Base-by-base conservation (phyloP, 805 yeast species). In the Metschnikowia santaceciliae region DNA sequence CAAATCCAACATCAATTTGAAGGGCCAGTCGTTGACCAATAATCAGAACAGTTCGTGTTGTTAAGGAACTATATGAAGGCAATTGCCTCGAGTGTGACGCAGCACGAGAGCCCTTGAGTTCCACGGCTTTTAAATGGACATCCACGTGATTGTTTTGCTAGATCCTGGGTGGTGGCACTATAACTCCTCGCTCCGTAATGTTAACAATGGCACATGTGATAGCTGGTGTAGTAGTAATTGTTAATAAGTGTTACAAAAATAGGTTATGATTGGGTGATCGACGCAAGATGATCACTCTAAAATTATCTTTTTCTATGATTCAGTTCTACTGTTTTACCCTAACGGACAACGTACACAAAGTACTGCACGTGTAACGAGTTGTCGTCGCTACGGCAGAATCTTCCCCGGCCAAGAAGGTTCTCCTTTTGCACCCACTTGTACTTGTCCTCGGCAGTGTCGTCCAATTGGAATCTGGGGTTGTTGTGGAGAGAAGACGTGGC, bases 1-100 rank as follows among this genome's bases (percentile, higher is more conserved):
- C 57, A 85, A 84, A 69, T 79, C 84, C 43, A 78, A 80, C 61
- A 89, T 88, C 55, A 86, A 86, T 69, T 75, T 87, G 67, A 79
- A 82, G 64, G 92, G 92, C 55, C 88, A 86, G 61, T 71, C 76
- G 6, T 73, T 74, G 64, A 72, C 77, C 51, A 62, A 67, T 42
- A 69, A 70, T 57, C 74, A 66, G 60, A 57, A 67, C 49, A 68
- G 65, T 60, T 62, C 70, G 17, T 74, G 78, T 61, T 74, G 78
- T 63, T 74, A 62, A 60, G 49, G n/a, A 39, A 39, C 32, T 23
- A 39, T 20, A 13, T 39, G 4, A 15, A 15, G 19, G 13, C 42
- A 23, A 23, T 7, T 39, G 30, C 42, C 42, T 23, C 15, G 19
- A 39, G 13, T 23, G n/a, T 23, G 42, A 32, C 10, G 42, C 42